Percentiles rank a stretch among this genome's conserved stretches.
These are phyloP conservation scores for Schwanniomyces polymorphus DNA, from an alignment of 805 yeast genomes.

Conservation along the genomic window DNA sequence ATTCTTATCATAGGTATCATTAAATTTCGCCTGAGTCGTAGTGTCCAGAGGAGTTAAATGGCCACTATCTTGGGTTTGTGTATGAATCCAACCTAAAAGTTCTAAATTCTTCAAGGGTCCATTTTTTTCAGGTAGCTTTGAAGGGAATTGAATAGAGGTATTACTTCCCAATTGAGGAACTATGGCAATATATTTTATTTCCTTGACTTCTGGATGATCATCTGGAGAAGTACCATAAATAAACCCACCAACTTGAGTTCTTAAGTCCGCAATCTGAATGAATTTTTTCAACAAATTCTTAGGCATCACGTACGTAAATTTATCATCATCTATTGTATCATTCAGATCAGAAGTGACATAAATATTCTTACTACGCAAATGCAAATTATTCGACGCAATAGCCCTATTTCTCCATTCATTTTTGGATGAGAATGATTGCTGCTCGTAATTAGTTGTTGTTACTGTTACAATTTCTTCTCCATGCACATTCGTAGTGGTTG, in stretches of 20 bases:
- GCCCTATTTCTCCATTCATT: conserved; percentile 93
- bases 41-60: conserved; percentile 72
- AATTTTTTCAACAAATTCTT: conserved; percentile 75
- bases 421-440: conserved; percentile 75
- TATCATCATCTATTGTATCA: conserved; percentile 44
- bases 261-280: conserved; percentile 75
- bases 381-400: conserved; percentile 70
- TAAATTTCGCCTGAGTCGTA: conserved; percentile 51
- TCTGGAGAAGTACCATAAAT: conserved; percentile 78
- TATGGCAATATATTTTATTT: conserved; percentile 69
- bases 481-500: conserved; percentile 84
- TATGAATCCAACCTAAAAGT: conserved; percentile 93
- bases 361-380: conserved; percentile 68
- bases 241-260: conserved; percentile 80
- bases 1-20: conserved; percentile 37
- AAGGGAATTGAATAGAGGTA: conserved; percentile 63
- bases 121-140: conserved; percentile 37
- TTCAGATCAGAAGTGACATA: conserved; percentile 59
- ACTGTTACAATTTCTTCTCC: conserved; percentile 96
- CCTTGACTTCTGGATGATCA: conserved; percentile 79
- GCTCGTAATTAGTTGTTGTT: conserved; percentile 87
- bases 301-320: conserved; percentile 76
- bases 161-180: conserved; percentile 86
- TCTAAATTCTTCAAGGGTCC: conserved; percentile 50
- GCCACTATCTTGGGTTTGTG: conserved; percentile 67